Evolutionary conservation across 306 rosid species (phyloP), one percentile per base, ranked within the genome.

Genomic region (Ceratonia siliqua): DNA sequence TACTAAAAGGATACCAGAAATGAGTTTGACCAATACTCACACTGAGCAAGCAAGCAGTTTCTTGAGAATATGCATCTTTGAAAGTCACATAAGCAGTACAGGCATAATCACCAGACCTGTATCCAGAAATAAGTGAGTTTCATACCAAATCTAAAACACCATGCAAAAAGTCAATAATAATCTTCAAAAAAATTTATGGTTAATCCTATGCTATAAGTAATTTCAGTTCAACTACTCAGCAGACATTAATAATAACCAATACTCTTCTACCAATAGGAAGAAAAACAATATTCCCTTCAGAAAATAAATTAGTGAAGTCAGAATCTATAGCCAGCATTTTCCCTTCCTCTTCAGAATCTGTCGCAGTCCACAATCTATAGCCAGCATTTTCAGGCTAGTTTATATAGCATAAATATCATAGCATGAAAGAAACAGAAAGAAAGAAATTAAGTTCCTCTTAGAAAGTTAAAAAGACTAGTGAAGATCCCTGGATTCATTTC

Each of bases 41-140:
- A 77, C 96, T 91, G 68, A 94, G 93, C 88, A 94, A 83, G 85
- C 96, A 91, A 62, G 98, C 96, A 80, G 98, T 94, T 66, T 91
- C 92, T 81, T 79, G 94, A 78, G 97, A 87, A 82, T 94, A 85
- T 2, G 91, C 82, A 85, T 94, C 93, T 79, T 87, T 90, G 84
- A 91, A 94, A 5, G 94, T 84, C 85, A 91, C 97, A 79, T 91
- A 94, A 20, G 92, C 96, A 35, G 97, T 84, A 43, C 90, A 88
- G 2, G 92, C 98, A 38, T 75, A 61, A 20, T 94, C 96, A 67
- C 97, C 98, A 1, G 87, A 80, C 81, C 97, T 94, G 81, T 57
- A 59, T 64, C 69, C 46, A 28, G 22, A 24, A 39, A 70, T 27
- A 67, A 52, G 14, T 71, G 79, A 56, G 48, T 15, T 49, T 70